Evolutionary conservation across 257 asterid genomes (phyloP).

Genomic region (Ballota nigra): DNA sequence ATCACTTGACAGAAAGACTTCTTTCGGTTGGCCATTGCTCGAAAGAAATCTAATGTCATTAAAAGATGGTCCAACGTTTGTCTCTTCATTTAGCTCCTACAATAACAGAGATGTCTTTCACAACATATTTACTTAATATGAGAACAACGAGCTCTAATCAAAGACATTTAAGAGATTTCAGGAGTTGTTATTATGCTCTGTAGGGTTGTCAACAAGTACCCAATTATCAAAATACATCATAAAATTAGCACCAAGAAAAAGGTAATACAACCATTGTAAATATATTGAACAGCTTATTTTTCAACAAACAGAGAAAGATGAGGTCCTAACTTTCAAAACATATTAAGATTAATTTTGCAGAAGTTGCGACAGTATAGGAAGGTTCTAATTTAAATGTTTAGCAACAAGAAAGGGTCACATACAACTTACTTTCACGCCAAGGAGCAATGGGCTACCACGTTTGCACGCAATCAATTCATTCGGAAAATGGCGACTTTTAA

Average conservation of each 20-base stretch:
- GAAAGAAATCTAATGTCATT: slow-evolving; percentile 54
- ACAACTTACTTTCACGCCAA: slow-evolving; percentile 88
- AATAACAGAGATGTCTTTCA: slow-evolving; percentile 11
- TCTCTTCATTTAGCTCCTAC: slow-evolving; percentile 63
- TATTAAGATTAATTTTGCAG: neutral
- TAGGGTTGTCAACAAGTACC: neutral
- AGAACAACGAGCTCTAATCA: neutral
- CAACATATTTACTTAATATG: slow-evolving; percentile 6
- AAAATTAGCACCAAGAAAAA: neutral
- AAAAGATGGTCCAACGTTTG: slow-evolving; percentile 44
- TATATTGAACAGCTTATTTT: neutral
- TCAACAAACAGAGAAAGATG: neutral
- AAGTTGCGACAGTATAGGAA: neutral
- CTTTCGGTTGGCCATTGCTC: slow-evolving; percentile 63
- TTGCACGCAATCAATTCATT: slow-evolving; percentile 96
- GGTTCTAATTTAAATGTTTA: neutral
- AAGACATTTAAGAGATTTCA: neutral
- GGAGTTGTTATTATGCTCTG: neutral
- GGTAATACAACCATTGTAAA: neutral
- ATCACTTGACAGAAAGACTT: slow-evolving; percentile 80
- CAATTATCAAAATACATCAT: neutral
- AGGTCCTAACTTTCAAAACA: neutral
- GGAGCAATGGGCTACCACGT: slow-evolving; percentile 98
- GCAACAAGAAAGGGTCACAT: slow-evolving; percentile 10
- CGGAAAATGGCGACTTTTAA: slow-evolving; percentile 90